Base-by-base conservation (phyloP, 768 basidiomycete genomes). In the Kwoniella sp. region DNA sequence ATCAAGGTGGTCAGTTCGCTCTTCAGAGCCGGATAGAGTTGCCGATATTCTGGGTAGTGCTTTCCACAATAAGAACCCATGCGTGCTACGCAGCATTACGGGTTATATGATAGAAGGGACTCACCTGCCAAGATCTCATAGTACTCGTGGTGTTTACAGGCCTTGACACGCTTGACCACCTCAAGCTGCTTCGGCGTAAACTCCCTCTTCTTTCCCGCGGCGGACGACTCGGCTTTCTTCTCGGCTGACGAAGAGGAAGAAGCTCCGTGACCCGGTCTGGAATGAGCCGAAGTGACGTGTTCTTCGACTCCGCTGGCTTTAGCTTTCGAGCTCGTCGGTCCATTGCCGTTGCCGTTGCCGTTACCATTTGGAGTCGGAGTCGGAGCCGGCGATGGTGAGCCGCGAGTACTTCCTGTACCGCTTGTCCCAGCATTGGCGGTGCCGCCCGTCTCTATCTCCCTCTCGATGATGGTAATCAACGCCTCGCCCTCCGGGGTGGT, bases 131-230 rank as follows among this genome's bases (percentile, higher is more conserved):
- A 81, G 67, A 98, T 97, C 80, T 92, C 92, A 79, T 98, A 98
- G 80, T 95, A 98, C 75, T 90, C 89, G 28, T 91, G 90, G 28
- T 88, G 86, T 81, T 90, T 92, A 84, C 95, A 98, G 30, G 83
- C 79, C 73, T 89, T 85, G 53, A 98, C 90, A 55, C 93, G 84
- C 81, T 90, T 90, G 63, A 98, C 95, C 50, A 94, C 86, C 3
- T 86, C 85, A 20, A 84, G 79, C 79, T 96, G 92, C 72, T 94
- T 93, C 23, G 86, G 81, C 1, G 93, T 95, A 81, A 90, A 96
- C 55, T 91, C 90, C 79, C 92, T 84, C 83, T 92, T 91, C 81
- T 88, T 71, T 45, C 53, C 41, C 23, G 62, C 55, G 23, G 51
- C 28, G 2, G 62, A 61, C 69, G 84, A 53, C 92, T 85, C 54